These are phyloP conservation scores for Trametes pubescens DNA, from an alignment of 1,284 basidiomycete species.

Conservation along the genomic window DNA sequence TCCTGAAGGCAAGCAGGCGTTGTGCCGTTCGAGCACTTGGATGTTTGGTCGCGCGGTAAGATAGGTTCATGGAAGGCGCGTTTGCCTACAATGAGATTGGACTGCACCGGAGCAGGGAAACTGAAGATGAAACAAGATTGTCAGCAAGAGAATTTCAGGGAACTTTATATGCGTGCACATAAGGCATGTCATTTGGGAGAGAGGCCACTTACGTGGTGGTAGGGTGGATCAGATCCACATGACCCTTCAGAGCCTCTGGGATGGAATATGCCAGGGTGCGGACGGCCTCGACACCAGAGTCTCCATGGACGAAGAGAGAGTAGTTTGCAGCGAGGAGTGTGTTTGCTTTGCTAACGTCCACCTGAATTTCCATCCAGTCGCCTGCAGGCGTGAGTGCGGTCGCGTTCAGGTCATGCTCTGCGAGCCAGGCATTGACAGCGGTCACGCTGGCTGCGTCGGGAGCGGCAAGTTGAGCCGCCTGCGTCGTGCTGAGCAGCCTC, in stretches of 20 bases:
- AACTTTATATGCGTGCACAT: not conserved
- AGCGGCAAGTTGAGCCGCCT: slow-evolving; percentile 50
- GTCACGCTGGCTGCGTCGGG: slow-evolving; percentile 47
- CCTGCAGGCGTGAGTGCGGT: slow-evolving; percentile 44
- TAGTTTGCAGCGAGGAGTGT: slow-evolving; percentile 49
- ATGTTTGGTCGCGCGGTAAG: slow-evolving; percentile 11
- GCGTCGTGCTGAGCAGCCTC: no score
- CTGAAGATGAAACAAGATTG: not conserved
- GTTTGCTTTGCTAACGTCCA: slow-evolving; percentile 49
- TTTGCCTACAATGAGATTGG: slow-evolving; percentile 2
- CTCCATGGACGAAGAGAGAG: slow-evolving; percentile 46
- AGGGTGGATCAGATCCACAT: slow-evolving; percentile 51
- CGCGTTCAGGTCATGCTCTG: slow-evolving; percentile 45
- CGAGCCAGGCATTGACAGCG: slow-evolving; percentile 49
- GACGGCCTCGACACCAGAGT: slow-evolving; percentile 41
- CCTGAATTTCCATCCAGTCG: slow-evolving; percentile 50
- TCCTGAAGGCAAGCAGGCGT: slow-evolving; percentile 62
- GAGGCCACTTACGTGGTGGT: slow-evolving; percentile 41
- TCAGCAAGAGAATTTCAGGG: not conserved
- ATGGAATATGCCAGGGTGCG: slow-evolving; percentile 54
- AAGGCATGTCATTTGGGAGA: not conserved
- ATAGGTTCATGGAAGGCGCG: slow-evolving; percentile 23
- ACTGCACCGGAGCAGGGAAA: slow-evolving; percentile 23
- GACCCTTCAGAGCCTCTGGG: slow-evolving; percentile 45
- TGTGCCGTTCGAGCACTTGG: slow-evolving; percentile 50